Evolutionary conservation across 306 rosid genomes (phyloP).

Genomic region (Casuarina glauca): DNA sequence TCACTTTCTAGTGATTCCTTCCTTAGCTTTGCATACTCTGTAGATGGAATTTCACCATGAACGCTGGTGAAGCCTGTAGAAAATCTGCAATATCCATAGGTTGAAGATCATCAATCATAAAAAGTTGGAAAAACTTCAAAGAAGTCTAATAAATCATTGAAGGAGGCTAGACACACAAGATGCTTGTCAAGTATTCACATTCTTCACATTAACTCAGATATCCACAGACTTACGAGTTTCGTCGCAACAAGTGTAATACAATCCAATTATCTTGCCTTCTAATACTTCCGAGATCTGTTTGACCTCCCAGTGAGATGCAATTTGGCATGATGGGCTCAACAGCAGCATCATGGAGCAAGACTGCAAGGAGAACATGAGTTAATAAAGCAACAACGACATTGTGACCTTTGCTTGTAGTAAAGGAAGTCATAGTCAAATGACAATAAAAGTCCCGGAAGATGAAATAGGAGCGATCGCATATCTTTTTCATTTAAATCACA

Average conservation of each 20-base stretch:
- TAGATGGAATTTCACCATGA: constrained; percentile 87
- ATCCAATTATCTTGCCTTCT: constrained; percentile 36
- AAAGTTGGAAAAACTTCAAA: constrained; percentile 15
- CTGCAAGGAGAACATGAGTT: constrained; percentile 39
- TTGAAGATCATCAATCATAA: constrained; percentile 1
- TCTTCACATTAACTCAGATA: neutral
- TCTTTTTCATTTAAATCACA: neutral
- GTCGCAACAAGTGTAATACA: constrained; percentile 46
- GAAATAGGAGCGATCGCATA: neutral
- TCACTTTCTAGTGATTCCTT: constrained; percentile 76
- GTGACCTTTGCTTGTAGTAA: neutral
- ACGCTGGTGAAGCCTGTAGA: constrained; percentile 85
- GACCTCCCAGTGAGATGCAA: constrained; percentile 47
- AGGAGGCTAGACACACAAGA: constrained; percentile 5
- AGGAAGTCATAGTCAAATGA: neutral
- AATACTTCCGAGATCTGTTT: constrained; percentile 32
- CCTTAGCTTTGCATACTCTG: constrained; percentile 89
- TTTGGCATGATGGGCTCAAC: constrained; percentile 37
- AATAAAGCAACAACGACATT: constrained; percentile 1
- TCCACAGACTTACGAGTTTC: constrained; percentile 54
- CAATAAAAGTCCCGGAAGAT: constrained; percentile 2
- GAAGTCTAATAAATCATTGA: constrained; percentile 8
- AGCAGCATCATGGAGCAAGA: constrained; percentile 32
- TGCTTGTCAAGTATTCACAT: constrained; percentile 5
- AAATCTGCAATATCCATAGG: constrained; percentile 52